Base-by-base conservation (phyloP, 2,329 filamentous ascomycete species). In the Xylariaceae sp. region DNA sequence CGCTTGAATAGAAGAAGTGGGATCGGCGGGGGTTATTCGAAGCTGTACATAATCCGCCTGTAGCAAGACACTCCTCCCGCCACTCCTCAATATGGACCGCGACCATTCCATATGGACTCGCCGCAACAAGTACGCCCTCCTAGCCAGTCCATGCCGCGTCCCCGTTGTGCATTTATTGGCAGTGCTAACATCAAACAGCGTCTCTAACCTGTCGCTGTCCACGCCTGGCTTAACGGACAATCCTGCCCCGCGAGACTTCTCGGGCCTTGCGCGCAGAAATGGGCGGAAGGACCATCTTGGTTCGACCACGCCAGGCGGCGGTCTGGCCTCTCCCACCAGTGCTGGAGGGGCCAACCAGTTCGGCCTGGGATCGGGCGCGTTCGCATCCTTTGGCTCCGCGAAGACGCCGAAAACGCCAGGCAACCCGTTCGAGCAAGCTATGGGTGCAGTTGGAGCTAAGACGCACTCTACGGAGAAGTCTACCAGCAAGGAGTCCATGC, bases 281-380 rank as follows among this genome's bases (percentile, higher is more conserved):
- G 59, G 59, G 59, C 80, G 80, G 58, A 69, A 74, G 42, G 92
- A 87, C 59, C 82, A 87, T 16, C 90, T 94, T 67, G 69, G 77
- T 49, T 75, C 84, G 47, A 78, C 84, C 31, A 80, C 82, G 39
- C 76, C 83, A 51, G 78, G 75, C 40, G 75, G 72, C 32, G 76
- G 74, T 37, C 67, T 88, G 35, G 72, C 81, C 22, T 90, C 87
- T 8, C 86, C 88, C 11, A 86, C 83, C 10, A 72, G 76, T 34
- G 75, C 75, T 48, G 86, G 85, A 18, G 54, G 51, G 19, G 44
- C 54, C 13, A 89, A 83, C 52, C 89, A 90, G 38, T 98, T 98
- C 63, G 89, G 88, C 32, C 69, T 98, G 40, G 92, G 92, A 25
- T 93, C 87, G 13, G 92, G 92, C 49, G 92, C 92, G 35, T 98